Evolutionary conservation across 345 rosid genomes (phyloP), one percentile per base, ranked within the genome.

Genomic region (Gynandropsis gynandra): DNA sequence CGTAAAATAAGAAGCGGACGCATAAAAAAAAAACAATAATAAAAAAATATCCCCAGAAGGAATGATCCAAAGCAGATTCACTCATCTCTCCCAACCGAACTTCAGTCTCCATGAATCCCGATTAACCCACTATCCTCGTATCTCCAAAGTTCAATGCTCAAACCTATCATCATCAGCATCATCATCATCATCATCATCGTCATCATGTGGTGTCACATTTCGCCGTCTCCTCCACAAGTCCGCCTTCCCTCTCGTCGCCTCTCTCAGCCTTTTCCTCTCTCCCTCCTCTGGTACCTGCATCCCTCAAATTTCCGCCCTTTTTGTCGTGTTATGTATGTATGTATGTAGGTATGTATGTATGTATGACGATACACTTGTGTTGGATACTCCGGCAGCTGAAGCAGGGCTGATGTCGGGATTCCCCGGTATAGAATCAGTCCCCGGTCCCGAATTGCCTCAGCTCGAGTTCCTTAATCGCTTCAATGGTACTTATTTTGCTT

Each of bases 361-460:
- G 24, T 9, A 21, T 49, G 3, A 29, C 40, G 4, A 10, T 7
- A 9, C 38, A 43, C 16, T 1, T 47, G 17, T 40, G 32, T 10
- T n/a, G 42, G 61, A 50, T 32, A 40, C 16, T 40, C 61, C 50
- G 64, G 77, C 84, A 83, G 97, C 86, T 38, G 46, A 73, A 64
- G 95, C 95, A 11, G 97, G 97, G 9, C 1, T 89, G 35, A 50
- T 89, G 68, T 89, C 95, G 0, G 97, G 97, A 58, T 67, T 67
- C 12, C 16, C 95, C 5, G 97, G 97, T 27, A 70, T 89, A 50
- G 97, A 86, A 74, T 90, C 98, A 46, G 58, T 86, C n/a, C 96
- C 96, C 4, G 89, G 92, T 21, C 98, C 98, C 5, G 51, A 81
- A 47, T 63, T 90, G 59, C 98, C 98, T 24, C 61, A 78, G 48